A percentile compares a stretch with the other conserved stretches of the same genome.
phyloP scores from a whole-genome alignment of 2,329 filamentous ascomycete genomes.

The Trichoderma breve region DNA sequence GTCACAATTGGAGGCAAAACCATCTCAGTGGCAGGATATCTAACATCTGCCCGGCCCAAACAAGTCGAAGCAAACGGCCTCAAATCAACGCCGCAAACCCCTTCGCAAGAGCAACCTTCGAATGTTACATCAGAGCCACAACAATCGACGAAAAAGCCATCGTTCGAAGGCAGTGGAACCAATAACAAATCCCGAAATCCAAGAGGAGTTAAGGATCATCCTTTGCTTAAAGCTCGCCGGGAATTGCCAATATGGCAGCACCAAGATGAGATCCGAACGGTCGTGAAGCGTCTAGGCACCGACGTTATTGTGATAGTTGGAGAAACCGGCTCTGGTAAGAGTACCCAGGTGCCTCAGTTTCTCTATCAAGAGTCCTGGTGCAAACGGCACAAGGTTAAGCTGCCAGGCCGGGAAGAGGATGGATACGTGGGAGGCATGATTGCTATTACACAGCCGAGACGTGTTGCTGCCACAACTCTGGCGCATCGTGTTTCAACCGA shows the following conservation, averaged over 20 bases:
- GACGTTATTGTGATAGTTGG: slow-evolving; percentile 83
- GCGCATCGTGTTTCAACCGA: slow-evolving; percentile 86
- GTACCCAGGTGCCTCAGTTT: slow-evolving; percentile 93
- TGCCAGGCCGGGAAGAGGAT: slow-evolving; percentile 41
- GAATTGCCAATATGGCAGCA: slow-evolving; percentile 79
- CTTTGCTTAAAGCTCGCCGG: slow-evolving; percentile 52
- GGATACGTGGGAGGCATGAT: slow-evolving; percentile 72
- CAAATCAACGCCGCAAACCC: background rate
- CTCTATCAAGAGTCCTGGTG: slow-evolving; percentile 80
- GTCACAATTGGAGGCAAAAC: slow-evolving; percentile 48
- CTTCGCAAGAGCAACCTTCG: slow-evolving; percentile 4
- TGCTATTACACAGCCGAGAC: slow-evolving; percentile 89
- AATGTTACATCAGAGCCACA: background rate
- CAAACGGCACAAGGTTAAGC: slow-evolving; percentile 53
- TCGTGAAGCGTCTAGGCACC: slow-evolving; percentile 53
- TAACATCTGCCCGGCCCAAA: slow-evolving; percentile 37
- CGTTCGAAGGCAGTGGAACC: background rate
- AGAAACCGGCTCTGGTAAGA: slow-evolving; percentile 95
- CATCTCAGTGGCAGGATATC: slow-evolving; percentile 51
- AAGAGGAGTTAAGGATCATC: slow-evolving; percentile 31
- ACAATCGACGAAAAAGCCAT: background rate
- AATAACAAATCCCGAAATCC: slow-evolving; percentile 14
- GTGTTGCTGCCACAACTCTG: slow-evolving; percentile 89
- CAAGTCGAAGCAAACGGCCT: slow-evolving; percentile 23
- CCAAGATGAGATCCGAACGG: slow-evolving; percentile 64